A percentile compares a stretch with the other conserved stretches of the same genome.
Conservation (phyloP, 1,139 yeast species). For the Pichia cactophila region DNA sequence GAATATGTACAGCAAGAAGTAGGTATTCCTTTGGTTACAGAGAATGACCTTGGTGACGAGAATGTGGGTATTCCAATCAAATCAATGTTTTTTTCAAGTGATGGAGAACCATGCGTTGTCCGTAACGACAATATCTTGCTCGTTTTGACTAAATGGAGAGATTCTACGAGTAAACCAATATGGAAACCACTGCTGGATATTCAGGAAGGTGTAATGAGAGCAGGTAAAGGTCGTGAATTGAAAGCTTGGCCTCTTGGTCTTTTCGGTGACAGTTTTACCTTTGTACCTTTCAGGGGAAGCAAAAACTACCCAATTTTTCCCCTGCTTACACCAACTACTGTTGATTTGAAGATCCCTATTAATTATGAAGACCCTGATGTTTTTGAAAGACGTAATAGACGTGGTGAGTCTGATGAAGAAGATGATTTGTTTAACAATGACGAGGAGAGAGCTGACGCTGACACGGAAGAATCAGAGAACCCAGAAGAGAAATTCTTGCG, state of each 20-base stretch:
- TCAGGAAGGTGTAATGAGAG: slow-evolving; percentile 44
- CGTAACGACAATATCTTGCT: slow-evolving; percentile 70
- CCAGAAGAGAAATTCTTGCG: slow-evolving; percentile 39
- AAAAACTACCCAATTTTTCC: slow-evolving; percentile 57
- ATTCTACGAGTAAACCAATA: slow-evolving; percentile 54
- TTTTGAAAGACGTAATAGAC: slow-evolving; percentile 19
- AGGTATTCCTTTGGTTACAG: slow-evolving; percentile 27
- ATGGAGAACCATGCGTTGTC: slow-evolving; percentile 81
- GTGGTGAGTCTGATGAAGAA: slow-evolving; percentile 14
- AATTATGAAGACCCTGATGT: slow-evolving; percentile 18
- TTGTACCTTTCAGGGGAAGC: slow-evolving; percentile 64
- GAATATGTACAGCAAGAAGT: slow-evolving; percentile 32
- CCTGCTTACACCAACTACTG: slow-evolving; percentile 72
- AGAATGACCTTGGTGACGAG: slow-evolving; percentile 23
- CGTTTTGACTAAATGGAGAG: slow-evolving; percentile 73
- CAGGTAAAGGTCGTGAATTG: slow-evolving; percentile 37
- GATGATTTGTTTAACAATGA: slow-evolving; percentile 28
- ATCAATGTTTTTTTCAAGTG: slow-evolving; percentile 74
- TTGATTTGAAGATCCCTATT: slow-evolving; percentile 63
- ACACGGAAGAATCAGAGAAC: slow-evolving; percentile 23
- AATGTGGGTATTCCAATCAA: slow-evolving; percentile 33
- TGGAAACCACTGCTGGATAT: slow-evolving; percentile 88
- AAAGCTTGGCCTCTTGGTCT: slow-evolving; percentile 87
- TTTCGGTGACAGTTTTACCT: slow-evolving; percentile 56
- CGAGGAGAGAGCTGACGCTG: slow-evolving; percentile 17